phyloP scores from a whole-genome alignment of 2,329 filamentous ascomycete species.

The Akanthomyces lecanii region DNA sequence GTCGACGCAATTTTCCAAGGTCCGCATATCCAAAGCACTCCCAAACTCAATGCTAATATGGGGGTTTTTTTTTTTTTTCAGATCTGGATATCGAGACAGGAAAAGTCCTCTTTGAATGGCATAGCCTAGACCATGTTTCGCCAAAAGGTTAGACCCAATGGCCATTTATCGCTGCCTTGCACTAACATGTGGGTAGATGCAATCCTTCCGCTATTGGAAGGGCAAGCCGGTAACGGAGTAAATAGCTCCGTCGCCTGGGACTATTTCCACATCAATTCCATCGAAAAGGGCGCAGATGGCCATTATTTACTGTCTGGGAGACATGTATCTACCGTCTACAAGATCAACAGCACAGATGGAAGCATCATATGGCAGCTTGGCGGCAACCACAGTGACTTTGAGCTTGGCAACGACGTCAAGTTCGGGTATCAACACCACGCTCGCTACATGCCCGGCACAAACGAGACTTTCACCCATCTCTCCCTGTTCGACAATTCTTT shows the following conservation, averaged over 20 bases:
- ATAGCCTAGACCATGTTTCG: slow-evolving; percentile 26
- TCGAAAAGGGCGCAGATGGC: slow-evolving; percentile 24
- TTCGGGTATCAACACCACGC: slow-evolving; percentile 54
- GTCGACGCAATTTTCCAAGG: slow-evolving; percentile 52
- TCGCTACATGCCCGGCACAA: slow-evolving; percentile 39
- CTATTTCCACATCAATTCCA: slow-evolving; percentile 13
- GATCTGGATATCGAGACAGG: slow-evolving; percentile 49
- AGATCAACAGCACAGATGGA: slow-evolving; percentile 45
- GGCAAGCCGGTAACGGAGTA: no score
- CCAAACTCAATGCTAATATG: not conserved
- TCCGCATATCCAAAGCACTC: slow-evolving; percentile 28
- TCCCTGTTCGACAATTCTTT: slow-evolving; percentile 50
- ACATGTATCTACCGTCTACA: slow-evolving; percentile 43
- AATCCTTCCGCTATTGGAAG: no score
- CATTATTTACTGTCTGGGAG: slow-evolving; percentile 54
- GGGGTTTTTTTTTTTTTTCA: slow-evolving; percentile 16
- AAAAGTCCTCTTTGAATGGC: slow-evolving; percentile 47
- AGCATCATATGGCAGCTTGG: slow-evolving; percentile 51
- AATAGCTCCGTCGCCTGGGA: slow-evolving; percentile 32
- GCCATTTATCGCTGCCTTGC: no score
- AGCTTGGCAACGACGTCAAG: slow-evolving; percentile 31
- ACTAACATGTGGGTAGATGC: no score
- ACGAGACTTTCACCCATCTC: slow-evolving; percentile 24
- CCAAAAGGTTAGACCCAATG: slow-evolving; percentile 20
- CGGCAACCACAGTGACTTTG: slow-evolving; percentile 39